These are phyloP conservation scores for Pachysolen tannophilus DNA, from an alignment of 805 yeast species.

Conservation along the genomic window DNA sequence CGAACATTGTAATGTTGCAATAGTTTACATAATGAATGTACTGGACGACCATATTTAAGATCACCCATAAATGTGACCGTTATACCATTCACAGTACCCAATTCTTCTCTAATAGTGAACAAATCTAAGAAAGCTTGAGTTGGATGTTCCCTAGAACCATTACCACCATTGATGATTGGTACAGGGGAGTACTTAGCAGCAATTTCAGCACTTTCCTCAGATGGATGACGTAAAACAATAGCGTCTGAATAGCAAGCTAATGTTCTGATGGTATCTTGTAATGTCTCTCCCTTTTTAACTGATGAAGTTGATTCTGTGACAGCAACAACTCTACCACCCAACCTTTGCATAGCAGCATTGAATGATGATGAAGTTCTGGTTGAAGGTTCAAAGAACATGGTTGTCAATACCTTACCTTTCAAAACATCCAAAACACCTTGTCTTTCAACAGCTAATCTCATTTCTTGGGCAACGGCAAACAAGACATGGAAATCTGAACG, in stretches of 20 bases:
- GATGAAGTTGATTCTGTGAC: constrained; percentile 84
- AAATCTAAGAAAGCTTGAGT: constrained; percentile 96
- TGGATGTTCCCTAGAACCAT: constrained; percentile 97
- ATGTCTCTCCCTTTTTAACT: constrained; percentile 95
- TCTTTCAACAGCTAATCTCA: constrained; percentile 95
- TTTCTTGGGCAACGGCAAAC: constrained; percentile 96
- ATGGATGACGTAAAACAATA: constrained; percentile 93
- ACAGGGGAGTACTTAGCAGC: constrained; percentile 97
- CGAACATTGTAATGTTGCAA: constrained; percentile 89
- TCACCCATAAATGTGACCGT: constrained; percentile 99
- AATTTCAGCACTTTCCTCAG: constrained; percentile 81
- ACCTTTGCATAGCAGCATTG: constrained; percentile 99
- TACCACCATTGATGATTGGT: constrained; percentile 96
- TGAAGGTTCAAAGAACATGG: constrained; percentile 97
- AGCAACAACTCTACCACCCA: constrained; percentile 95
- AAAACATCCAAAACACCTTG: constrained; percentile 88
- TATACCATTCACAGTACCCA: constrained; percentile 97
- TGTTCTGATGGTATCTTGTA: constrained; percentile 94
- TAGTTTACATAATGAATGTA: constrained; percentile 88
- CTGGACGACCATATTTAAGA: constrained; percentile 96
- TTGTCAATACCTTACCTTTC: constrained; percentile 85
- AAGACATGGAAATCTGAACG: constrained; percentile 87
- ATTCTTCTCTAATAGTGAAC: constrained; percentile 97
- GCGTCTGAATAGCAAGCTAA: constrained; percentile 96
- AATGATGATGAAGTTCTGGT: constrained; percentile 96